Evolutionary conservation across 352 stramenopile genomes (phyloP).

Genomic region (Globisporangium nodosum): DNA sequence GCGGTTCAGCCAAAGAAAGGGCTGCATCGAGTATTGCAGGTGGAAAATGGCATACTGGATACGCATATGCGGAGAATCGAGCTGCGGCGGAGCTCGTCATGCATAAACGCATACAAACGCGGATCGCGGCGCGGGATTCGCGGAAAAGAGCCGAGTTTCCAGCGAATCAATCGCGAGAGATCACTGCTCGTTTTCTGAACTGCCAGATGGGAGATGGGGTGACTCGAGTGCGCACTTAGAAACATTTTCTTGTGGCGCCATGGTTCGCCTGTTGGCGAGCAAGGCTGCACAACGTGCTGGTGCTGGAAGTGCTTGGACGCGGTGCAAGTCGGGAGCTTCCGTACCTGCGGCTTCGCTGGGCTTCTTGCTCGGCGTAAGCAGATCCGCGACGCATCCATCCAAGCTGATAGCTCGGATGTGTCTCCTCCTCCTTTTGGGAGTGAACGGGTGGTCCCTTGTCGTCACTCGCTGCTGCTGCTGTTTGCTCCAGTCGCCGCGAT

Average conservation of each 20-base stretch:
- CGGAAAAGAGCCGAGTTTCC: neutral
- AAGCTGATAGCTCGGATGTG: too few relatives aligned
- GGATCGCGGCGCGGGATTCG: neutral
- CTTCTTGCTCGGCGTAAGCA: too few relatives aligned
- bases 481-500: too few relatives aligned
- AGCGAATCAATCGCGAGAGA: neutral
- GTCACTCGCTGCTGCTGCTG: too few relatives aligned
- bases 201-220: neutral
- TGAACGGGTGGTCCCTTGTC: too few relatives aligned
- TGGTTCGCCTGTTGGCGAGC: neutral
- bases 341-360: too few relatives aligned
- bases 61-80: neutral
- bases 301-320: too few relatives aligned
- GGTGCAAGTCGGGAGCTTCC: too few relatives aligned
- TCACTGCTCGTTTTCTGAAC: neutral
- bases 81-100: neutral
- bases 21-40: neutral
- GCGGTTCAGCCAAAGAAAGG: neutral
- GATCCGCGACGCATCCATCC: too few relatives aligned
- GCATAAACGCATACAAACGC: neutral
- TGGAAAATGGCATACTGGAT: neutral
- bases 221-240: neutral
- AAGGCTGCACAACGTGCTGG: too few relatives aligned
- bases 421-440: too few relatives aligned
- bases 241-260: neutral